These are phyloP conservation scores for Symbiodinium natans DNA, from an alignment of 73 alveolate species.

Conservation along the genomic window DNA sequence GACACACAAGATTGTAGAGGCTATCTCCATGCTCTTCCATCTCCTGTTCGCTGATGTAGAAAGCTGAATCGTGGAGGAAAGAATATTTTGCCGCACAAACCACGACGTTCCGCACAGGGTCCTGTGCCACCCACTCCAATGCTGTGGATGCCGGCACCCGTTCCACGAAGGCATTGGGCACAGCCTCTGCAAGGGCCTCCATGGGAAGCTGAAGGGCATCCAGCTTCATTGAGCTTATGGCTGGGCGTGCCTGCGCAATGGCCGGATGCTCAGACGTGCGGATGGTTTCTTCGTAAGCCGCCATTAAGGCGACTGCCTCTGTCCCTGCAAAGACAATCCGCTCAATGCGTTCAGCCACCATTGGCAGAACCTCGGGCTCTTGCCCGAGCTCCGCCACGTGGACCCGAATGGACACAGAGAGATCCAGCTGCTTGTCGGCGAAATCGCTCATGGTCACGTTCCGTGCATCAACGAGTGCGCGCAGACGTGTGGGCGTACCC, in stretches of 20 bases:
- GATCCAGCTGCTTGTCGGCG: not conserved
- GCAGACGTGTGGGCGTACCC: not conserved
- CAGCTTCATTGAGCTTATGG: not conserved
- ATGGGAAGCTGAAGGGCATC: not conserved
- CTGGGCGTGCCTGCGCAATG: not conserved
- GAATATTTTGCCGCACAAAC: not conserved
- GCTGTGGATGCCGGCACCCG: not conserved
- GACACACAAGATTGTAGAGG: not conserved
- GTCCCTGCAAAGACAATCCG: not conserved
- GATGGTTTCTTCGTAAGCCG: not conserved
- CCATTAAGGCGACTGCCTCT: not conserved
- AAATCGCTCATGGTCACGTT: not conserved
- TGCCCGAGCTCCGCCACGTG: constrained; percentile 5
- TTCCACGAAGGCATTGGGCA: not conserved
- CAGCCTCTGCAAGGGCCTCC: not conserved
- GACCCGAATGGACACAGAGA: not conserved
- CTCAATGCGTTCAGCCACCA: not conserved
- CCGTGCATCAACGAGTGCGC: not conserved
- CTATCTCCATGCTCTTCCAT: not conserved
- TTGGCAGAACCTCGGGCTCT: not conserved
- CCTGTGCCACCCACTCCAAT: not conserved
- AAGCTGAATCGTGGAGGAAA: not conserved
- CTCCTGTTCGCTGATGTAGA: not conserved
- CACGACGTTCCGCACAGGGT: not conserved
- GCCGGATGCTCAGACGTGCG: not conserved